Base-by-base conservation (phyloP, 2,329 filamentous ascomycete genomes). In the Penicillium sp. region DNA sequence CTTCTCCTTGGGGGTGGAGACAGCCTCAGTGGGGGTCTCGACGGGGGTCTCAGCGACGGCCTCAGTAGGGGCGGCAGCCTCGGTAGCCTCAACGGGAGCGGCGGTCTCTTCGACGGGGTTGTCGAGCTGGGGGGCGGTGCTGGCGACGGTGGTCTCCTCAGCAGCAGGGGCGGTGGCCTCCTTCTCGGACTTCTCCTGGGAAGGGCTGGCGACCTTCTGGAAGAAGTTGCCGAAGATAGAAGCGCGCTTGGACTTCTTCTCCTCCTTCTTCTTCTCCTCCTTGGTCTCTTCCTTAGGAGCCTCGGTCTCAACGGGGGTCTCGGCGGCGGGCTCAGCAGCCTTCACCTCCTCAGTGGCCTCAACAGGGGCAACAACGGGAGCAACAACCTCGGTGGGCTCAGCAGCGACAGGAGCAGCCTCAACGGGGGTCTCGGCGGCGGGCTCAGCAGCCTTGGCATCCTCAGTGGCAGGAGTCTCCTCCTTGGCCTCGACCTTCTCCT, bases 201-300 rank as follows among this genome's bases (percentile, higher is more conserved):
- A 70, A 31, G 76, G 75, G 70, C 72, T 77, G 58, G 70, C 67
- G 47, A 78, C 73, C 82, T 93, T 93, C 83, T 91, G 89, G 76
- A 82, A 83, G 71, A 90, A 86, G 69, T 86, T 87, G 67, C 85
- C 86, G 77, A 95, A 95, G 68, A 92, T 87, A 63, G 90, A 94
- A 76, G 86, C 86, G 75, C 91, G 90, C 89, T 95, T 96, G 76
- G 77, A 63, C 76, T 86, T 85, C 56, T 78, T 75, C 56, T 78
- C 77, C 52, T 77, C 67, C 56, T 71, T 74, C 62, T 66, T 77
- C 65, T 61, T 62, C 55, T 69, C 65, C 51, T 70, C 64, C 50
- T 67, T 61, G 49, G 59, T 59, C 54, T 68, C 58, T 40, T 65
- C 62, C 36, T 59, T 55, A 29, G 47, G 55, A 39, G 58, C 6